These are phyloP conservation scores for Eruca vesicaria DNA, from an alignment of 441 rosid genomes.

Conservation along the genomic window DNA sequence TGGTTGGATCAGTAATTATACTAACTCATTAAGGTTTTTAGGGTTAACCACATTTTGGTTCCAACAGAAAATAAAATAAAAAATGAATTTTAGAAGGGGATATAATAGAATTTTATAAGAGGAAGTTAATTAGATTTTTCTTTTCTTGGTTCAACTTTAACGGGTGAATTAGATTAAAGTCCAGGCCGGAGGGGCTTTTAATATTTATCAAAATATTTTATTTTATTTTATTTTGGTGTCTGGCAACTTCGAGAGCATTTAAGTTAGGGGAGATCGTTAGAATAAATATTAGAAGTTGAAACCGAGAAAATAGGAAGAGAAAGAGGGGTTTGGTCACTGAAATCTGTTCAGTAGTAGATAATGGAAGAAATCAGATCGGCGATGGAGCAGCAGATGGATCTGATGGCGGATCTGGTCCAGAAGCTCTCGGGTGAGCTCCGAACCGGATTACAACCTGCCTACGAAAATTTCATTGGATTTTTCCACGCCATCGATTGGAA, in stretches of 20 bases:
- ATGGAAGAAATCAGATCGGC: constrained; percentile 57
- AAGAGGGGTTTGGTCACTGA: background rate
- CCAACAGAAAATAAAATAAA: too few species aligned
- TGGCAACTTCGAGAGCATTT: background rate
- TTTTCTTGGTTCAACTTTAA: too few species aligned
- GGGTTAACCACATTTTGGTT: too few species aligned
- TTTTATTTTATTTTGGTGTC: background rate
- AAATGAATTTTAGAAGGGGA: too few species aligned
- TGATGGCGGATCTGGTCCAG: constrained; percentile 83
- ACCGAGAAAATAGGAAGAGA: background rate
- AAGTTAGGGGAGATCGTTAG: background rate
- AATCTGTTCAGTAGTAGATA: background rate
- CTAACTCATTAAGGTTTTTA: too few species aligned
- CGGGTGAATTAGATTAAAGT: too few species aligned
- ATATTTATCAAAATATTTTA: too few species aligned
- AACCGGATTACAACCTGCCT: constrained; percentile 75
- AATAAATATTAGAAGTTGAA: background rate
- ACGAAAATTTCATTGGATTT: constrained; percentile 74
- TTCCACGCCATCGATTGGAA: constrained; percentile 93
- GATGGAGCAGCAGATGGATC: constrained; percentile 75
- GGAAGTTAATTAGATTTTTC: too few species aligned
- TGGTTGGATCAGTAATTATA: too few species aligned
- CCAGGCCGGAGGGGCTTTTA: too few species aligned
- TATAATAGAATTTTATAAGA: too few species aligned
- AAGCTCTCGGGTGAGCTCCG: constrained; percentile 79